A percentile compares a stretch with the other conserved stretches of the same genome.
phyloP scores from a whole-genome alignment of 1,139 yeast genomes.

The Kazachstania sp. region DNA sequence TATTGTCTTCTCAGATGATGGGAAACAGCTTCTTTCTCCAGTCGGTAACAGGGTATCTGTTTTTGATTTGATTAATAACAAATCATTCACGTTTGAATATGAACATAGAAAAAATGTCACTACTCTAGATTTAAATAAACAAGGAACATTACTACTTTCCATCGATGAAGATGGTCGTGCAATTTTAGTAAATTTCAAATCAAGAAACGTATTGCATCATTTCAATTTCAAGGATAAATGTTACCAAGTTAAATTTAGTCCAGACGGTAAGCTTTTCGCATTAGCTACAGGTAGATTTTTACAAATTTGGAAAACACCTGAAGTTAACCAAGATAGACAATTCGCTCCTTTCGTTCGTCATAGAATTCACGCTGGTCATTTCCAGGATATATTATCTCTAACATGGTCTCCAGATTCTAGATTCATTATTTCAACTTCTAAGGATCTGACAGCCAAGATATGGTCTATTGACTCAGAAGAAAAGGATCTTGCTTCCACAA shows the following conservation, averaged over 20 bases:
- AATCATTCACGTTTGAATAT: constrained; percentile 81
- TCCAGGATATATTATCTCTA: constrained; percentile 65
- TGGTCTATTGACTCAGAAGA: constrained; percentile 72
- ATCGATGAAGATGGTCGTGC: constrained; percentile 93
- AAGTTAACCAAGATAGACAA: constrained; percentile 61
- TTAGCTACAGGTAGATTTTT: constrained; percentile 73
- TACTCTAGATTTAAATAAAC: constrained; percentile 72
- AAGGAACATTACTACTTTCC: constrained; percentile 70
- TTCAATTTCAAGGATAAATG: constrained; percentile 84
- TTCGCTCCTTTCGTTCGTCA: constrained; percentile 94
- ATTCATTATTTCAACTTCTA: constrained; percentile 76
- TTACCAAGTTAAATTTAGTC: constrained; percentile 69
- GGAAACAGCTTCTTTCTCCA: constrained; percentile 74
- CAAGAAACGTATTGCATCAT: constrained; percentile 87
- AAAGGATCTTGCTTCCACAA: constrained; percentile 63
- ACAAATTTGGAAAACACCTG: constrained; percentile 94
- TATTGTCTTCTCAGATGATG: constrained; percentile 79
- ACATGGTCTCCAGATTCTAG: constrained; percentile 90
- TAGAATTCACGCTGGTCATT: constrained; percentile 88
- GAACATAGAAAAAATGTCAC: constrained; percentile 85
- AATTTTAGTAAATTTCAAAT: constrained; percentile 72
- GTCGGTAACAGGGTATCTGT: constrained; percentile 91
- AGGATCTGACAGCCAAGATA: constrained; percentile 84
- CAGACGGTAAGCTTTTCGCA: constrained; percentile 83
- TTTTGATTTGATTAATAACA: constrained; percentile 77